Percentiles rank a stretch among this genome's conserved stretches.
Evolutionary conservation across 441 rosid genomes (phyloP).

Genomic region (Pelargonium cotyledonis): DNA sequence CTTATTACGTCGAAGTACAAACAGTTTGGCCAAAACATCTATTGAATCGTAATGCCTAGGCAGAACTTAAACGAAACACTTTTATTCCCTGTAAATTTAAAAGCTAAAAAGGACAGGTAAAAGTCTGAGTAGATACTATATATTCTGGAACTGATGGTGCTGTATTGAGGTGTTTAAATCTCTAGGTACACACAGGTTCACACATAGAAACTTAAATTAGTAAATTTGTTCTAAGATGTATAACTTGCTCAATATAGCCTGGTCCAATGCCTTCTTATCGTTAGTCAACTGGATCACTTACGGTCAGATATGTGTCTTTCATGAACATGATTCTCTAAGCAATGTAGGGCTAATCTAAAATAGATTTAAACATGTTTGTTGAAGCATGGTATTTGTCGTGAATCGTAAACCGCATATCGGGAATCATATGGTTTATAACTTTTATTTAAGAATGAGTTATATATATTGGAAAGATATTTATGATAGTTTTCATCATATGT

Average conservation of each 20-base stretch:
- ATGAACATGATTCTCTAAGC: slow-evolving; percentile 1
- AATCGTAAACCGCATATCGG: no score
- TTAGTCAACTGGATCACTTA: not conserved
- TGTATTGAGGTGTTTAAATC: not conserved
- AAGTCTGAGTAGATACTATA: not conserved
- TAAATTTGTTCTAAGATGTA: not conserved
- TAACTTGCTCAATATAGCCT: not conserved
- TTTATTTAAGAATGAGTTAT: no score
- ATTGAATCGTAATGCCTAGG: not conserved
- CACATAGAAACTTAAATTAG: not conserved
- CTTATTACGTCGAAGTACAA: not conserved
- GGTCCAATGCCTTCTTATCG: not conserved
- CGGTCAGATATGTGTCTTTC: not conserved
- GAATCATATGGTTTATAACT: no score
- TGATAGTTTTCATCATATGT: no score
- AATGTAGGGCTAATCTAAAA: not conserved
- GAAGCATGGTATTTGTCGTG: no score
- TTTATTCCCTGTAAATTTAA: not conserved
- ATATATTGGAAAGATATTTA: no score
- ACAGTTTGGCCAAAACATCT: not conserved
- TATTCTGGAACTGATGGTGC: slow-evolving; percentile 1
- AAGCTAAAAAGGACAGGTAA: not conserved
- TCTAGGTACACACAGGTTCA: not conserved
- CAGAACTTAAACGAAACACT: no score
- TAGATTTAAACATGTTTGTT: not conserved